A percentile compares a stretch with the other conserved stretches of the same genome.
These are phyloP conservation scores for Lactarius vividus DNA, from an alignment of 768 basidiomycete genomes.

Conservation along the genomic window DNA sequence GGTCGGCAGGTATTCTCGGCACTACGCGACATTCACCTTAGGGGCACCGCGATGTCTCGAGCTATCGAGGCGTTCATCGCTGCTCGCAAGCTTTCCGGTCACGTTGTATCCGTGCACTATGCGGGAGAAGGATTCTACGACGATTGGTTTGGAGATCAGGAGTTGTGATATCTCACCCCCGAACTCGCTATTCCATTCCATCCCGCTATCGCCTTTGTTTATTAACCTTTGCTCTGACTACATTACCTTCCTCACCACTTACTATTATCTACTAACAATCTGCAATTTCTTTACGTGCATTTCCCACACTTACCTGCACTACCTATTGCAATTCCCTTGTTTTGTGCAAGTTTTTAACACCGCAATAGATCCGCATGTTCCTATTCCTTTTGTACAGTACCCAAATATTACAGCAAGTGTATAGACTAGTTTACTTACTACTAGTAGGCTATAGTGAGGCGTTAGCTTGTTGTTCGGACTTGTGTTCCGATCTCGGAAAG, in stretches of 20 bases:
- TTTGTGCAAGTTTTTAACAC: not conserved
- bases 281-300: not conserved
- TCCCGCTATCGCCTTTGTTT: not conserved
- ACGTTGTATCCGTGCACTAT: not conserved
- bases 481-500: too few species aligned
- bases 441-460: too few species aligned
- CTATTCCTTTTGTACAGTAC: not conserved
- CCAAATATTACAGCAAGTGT: not conserved
- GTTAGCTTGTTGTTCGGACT: too few species aligned
- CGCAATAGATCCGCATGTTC: not conserved
- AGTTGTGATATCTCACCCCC: not conserved
- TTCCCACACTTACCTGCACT: not conserved
- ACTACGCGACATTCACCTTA: conserved; percentile 9
- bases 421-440: not conserved
- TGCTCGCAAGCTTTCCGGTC: conserved; percentile 4
- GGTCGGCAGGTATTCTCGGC: not conserved
- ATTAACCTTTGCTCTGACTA: not conserved
- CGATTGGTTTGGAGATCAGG: not conserved
- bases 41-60: not conserved
- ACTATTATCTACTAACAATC: not conserved
- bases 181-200: not conserved
- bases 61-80: conserved; percentile 5
- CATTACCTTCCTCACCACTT: not conserved
- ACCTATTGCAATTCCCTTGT: not conserved
- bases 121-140: not conserved